phyloP scores from a whole-genome alignment of 768 basidiomycete genomes.

The Pisolithus albus region DNA sequence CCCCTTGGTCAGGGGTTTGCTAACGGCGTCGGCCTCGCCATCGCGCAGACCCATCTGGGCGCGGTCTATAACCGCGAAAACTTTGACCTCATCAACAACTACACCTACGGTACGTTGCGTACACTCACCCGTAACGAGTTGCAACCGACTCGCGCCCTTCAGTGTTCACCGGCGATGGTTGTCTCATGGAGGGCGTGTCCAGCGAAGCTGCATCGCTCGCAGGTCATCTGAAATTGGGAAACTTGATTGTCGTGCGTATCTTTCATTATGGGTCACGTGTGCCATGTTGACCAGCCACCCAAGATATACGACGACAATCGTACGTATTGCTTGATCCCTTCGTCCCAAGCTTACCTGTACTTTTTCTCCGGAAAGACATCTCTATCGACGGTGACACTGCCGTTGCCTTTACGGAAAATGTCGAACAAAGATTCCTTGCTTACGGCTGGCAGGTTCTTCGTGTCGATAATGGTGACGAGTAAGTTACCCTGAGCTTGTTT shows the following conservation, averaged over 20 bases:
- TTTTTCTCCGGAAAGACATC: constrained; percentile 52
- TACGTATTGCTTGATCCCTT: constrained; percentile 32
- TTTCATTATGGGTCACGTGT: constrained; percentile 9
- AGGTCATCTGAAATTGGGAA: constrained; percentile 89
- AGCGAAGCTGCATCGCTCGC: constrained; percentile 88
- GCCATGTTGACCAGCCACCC: constrained; percentile 11
- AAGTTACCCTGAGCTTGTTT: constrained; percentile 11
- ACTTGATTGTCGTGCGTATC: constrained; percentile 76
- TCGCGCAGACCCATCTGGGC: constrained; percentile 85
- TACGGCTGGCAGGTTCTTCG: constrained; percentile 94
- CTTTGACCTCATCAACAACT: constrained; percentile 78
- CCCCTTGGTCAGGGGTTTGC: constrained; percentile 94
- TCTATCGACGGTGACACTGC: constrained; percentile 94
- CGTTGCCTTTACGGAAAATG: constrained; percentile 91
- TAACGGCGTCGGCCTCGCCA: constrained; percentile 90
- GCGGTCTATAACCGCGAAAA: constrained; percentile 87
- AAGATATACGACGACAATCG: constrained; percentile 96
- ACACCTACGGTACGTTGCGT: constrained; percentile 67
- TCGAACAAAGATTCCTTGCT: constrained; percentile 77
- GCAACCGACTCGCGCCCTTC: constrained; percentile 4
- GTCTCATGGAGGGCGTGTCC: constrained; percentile 96
- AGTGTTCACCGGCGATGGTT: constrained; percentile 94
- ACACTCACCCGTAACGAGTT: neutral
- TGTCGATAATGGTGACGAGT: constrained; percentile 77
- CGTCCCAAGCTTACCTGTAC: constrained; percentile 4